These are phyloP conservation scores for Paragyromitra xinjiangensis DNA, from an alignment of 495 filamentous ascomycete genomes.

Conservation along the genomic window DNA sequence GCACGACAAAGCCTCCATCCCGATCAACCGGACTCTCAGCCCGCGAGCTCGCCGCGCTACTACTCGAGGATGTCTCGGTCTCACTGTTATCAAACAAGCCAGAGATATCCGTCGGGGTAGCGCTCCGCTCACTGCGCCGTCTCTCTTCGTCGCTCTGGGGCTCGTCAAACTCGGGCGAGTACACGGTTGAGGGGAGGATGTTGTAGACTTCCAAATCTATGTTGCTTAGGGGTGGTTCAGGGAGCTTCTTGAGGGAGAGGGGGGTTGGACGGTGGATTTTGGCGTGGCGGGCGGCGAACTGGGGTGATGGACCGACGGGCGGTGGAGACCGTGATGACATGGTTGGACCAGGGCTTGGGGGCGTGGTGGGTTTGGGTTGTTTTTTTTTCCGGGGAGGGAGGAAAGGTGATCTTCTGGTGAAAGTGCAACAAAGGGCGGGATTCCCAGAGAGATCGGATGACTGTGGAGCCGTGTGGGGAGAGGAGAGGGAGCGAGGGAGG, in stretches of 20 bases:
- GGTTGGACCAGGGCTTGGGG: neutral
- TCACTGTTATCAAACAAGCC: conserved; percentile 34
- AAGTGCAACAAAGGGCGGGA: neutral
- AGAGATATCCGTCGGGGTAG: conserved; percentile 31
- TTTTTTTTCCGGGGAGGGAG: neutral
- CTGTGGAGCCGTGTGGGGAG: neutral
- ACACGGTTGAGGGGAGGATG: conserved; percentile 45
- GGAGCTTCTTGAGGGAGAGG: conserved; percentile 30
- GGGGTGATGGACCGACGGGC: conserved; percentile 16
- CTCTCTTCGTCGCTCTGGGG: conserved; percentile 19
- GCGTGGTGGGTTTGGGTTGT: neutral
- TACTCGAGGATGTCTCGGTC: conserved; percentile 24
- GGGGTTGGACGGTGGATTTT: conserved; percentile 36
- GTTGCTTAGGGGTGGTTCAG: conserved; percentile 26
- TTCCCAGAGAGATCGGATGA: neutral
- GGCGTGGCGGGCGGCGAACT: conserved; percentile 33
- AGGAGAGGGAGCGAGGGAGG: neutral
- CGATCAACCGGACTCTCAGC: conserved; percentile 30
- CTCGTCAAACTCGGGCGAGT: conserved; percentile 48
- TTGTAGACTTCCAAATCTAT: neutral
- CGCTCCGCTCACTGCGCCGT: neutral
- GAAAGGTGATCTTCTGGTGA: neutral
- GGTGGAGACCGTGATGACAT: conserved; percentile 12
- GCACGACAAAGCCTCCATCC: neutral
- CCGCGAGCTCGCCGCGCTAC: conserved; percentile 32